Evolutionary conservation across 2,329 filamentous ascomycete genomes (phyloP).

Genomic region (Xylaria sp.): DNA sequence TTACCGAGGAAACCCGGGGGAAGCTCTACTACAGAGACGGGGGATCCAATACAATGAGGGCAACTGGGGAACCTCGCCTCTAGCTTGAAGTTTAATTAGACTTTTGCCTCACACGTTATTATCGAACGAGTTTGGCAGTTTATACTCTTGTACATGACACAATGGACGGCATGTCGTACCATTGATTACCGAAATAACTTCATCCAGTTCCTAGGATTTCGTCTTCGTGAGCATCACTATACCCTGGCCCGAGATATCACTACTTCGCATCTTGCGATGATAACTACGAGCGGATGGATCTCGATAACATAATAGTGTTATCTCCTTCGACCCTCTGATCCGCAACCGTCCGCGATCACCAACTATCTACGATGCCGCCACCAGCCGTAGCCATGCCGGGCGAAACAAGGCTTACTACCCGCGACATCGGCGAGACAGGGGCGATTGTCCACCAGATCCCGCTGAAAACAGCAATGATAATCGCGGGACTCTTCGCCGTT

Average conservation of each 20-base stretch:
- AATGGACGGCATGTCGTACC: background rate
- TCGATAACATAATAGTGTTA: background rate
- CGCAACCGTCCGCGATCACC: too few species aligned
- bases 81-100: conserved; percentile 24
- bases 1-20: background rate
- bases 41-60: conserved; percentile 1
- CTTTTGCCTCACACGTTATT: background rate
- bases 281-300: background rate
- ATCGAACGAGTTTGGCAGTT: background rate
- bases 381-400: conserved; percentile 27
- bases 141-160: background rate
- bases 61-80: background rate
- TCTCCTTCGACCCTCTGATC: background rate
- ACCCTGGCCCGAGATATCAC: background rate
- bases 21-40: background rate
- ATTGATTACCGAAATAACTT: background rate
- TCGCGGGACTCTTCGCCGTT: conserved; percentile 42
- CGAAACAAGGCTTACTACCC: conserved; percentile 6
- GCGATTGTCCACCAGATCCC: conserved; percentile 16
- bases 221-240: background rate
- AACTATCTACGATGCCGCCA: background rate
- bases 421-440: conserved; percentile 26
- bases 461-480: conserved; percentile 22
- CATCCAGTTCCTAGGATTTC: background rate
- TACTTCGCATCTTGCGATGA: conserved; percentile 8